These are phyloP conservation scores for Colletotrichum phormii DNA, from an alignment of 2,329 filamentous ascomycete genomes.

Conservation along the genomic window DNA sequence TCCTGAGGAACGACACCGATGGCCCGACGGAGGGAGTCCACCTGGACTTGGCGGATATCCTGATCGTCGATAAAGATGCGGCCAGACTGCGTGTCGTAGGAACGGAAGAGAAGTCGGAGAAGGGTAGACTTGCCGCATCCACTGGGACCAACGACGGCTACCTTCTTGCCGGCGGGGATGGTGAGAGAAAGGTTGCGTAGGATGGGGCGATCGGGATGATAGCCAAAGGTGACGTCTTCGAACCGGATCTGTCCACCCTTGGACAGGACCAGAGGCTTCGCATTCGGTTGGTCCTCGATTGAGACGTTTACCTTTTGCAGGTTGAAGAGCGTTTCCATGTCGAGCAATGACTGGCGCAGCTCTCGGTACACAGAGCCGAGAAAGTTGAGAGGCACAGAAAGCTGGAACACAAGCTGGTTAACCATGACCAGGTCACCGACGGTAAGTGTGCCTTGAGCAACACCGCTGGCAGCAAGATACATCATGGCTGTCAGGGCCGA, in stretches of 20 bases:
- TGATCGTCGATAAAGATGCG: constrained; percentile 93
- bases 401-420: constrained; percentile 97
- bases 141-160: constrained; percentile 93
- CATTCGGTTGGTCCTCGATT: constrained; percentile 81
- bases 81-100: constrained; percentile 88
- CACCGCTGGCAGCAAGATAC: constrained; percentile 93
- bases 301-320: constrained; percentile 95
- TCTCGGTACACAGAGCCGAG: constrained; percentile 98
- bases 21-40: constrained; percentile 84
- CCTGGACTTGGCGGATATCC: constrained; percentile 83
- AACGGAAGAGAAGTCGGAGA: constrained; percentile 90
- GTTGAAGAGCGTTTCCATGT: constrained; percentile 99
- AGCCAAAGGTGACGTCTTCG: constrained; percentile 95
- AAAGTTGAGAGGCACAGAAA: constrained; percentile 97
- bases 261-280: constrained; percentile 77
- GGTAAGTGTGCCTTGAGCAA: constrained; percentile 82
- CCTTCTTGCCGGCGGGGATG: constrained; percentile 95
- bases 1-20: constrained; percentile 98
- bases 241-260: constrained; percentile 91
- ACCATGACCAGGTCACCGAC: constrained; percentile 99
- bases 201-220: constrained; percentile 87
- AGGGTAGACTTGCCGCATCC: constrained; percentile 98
- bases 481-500: constrained; percentile 96
- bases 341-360: constrained; percentile 90
- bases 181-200: constrained; percentile 86